These are phyloP conservation scores for Venturia oleaginea DNA, from an alignment of 2,329 filamentous ascomycete species.

Conservation along the genomic window DNA sequence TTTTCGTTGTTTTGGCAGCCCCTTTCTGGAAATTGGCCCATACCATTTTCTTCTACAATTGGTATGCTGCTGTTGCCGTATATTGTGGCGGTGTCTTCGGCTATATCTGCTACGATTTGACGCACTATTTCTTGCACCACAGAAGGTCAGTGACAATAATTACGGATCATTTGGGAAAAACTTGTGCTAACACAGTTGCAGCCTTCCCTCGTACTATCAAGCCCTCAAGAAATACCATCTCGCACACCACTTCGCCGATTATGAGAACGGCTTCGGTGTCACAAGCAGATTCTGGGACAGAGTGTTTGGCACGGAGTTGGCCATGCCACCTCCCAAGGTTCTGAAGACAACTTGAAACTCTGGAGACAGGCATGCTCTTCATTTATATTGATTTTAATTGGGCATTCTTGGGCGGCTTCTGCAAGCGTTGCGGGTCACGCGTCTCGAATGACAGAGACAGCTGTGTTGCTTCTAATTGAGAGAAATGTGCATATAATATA, in stretches of 20 bases:
- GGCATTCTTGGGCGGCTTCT: not conserved
- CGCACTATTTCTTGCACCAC: conserved; percentile 98
- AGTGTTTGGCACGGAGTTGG: conserved; percentile 82
- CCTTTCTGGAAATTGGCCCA: conserved; percentile 94
- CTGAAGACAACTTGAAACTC: conserved; percentile 30
- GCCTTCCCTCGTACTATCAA: conserved; percentile 80
- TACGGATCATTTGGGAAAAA: not conserved
- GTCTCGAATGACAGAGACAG: not conserved
- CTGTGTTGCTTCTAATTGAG: not conserved
- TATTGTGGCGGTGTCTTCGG: conserved; percentile 91
- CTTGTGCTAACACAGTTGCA: conserved; percentile 24
- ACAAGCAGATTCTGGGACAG: conserved; percentile 94
- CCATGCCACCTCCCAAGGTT: conserved; percentile 39
- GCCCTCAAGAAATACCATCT: conserved; percentile 95
- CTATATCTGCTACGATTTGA: conserved; percentile 93
- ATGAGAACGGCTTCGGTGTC: conserved; percentile 93
- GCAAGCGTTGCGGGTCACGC: not conserved
- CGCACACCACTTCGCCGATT: conserved; percentile 94
- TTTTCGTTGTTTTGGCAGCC: conserved; percentile 73
- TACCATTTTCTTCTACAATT: conserved; percentile 70
- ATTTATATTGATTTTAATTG: not conserved
- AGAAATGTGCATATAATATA: not conserved
- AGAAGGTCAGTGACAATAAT: conserved; percentile 51
- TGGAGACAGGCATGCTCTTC: not conserved
- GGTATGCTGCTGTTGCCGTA: conserved; percentile 68